These are phyloP conservation scores for Decorospora gaudefroyi DNA, from an alignment of 2,329 filamentous ascomycete genomes.

Conservation along the genomic window DNA sequence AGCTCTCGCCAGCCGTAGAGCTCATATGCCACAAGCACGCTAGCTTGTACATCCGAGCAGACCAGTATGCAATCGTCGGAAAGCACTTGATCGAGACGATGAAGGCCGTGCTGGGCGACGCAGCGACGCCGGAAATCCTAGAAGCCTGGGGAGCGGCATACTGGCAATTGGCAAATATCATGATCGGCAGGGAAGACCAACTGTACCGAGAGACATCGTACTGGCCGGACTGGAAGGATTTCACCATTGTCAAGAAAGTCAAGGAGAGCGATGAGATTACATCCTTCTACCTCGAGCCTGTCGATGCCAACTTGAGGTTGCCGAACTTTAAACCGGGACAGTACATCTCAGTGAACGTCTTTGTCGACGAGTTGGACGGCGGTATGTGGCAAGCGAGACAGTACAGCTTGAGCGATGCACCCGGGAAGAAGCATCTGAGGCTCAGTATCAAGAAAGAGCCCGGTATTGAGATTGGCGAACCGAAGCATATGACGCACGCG, in stretches of 20 bases:
- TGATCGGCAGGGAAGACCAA: constrained; percentile 67
- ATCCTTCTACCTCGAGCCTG: constrained; percentile 70
- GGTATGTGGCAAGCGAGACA: constrained; percentile 69
- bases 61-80: constrained; percentile 73
- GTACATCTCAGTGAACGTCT: constrained; percentile 68
- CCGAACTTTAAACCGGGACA: constrained; percentile 71
- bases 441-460: constrained; percentile 72
- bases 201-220: constrained; percentile 64
- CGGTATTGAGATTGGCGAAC: constrained; percentile 56
- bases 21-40: constrained; percentile 78
- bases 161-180: constrained; percentile 72
- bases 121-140: constrained; percentile 66
- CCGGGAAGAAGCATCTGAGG: constrained; percentile 65
- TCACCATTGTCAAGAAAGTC: constrained; percentile 67
- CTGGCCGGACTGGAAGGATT: constrained; percentile 71
- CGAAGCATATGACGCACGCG: constrained; percentile 56
- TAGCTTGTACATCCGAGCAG: constrained; percentile 68
- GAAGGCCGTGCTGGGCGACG: constrained; percentile 66
- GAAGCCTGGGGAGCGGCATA: constrained; percentile 74
- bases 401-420: constrained; percentile 72
- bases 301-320: constrained; percentile 63
- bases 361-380: constrained; percentile 54
- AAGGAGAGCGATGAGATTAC: constrained; percentile 70
- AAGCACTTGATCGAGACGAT: constrained; percentile 71
- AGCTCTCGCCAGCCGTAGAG: constrained; percentile 62